Conservation (phyloP, 805 yeast species). For the Debaryomyces maramus region DNA sequence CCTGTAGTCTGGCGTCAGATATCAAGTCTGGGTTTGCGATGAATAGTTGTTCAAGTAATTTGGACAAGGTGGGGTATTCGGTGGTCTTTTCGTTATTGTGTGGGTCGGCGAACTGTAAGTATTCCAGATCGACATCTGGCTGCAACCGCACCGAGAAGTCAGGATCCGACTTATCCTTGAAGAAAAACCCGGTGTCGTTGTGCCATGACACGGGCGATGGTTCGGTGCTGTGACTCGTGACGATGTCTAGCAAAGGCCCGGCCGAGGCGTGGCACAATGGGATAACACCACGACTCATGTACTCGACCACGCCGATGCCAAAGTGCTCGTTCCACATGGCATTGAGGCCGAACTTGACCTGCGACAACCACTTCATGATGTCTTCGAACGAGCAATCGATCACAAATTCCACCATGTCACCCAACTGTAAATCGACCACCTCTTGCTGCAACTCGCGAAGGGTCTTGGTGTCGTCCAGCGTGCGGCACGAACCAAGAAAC, state of each 20-base stretch:
- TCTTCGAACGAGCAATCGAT: conserved; percentile 73
- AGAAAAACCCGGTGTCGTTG: conserved; percentile 75
- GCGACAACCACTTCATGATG: conserved; percentile 53
- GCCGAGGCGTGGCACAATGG: conserved; percentile 95
- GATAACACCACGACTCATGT: conserved; percentile 78
- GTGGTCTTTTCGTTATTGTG: conserved; percentile 13
- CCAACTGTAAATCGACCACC: conserved; percentile 31
- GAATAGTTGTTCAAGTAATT: conserved; percentile 47
- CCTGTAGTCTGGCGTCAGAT: conserved; percentile 31
- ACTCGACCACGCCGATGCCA: conserved; percentile 96
- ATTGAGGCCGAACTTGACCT: conserved; percentile 75
- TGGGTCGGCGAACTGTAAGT: conserved; percentile 4
- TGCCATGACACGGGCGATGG: conserved; percentile 18
- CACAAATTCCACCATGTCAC: conserved; percentile 50
- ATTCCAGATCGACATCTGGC: conserved; percentile 6
- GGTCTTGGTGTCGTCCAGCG: conserved; percentile 59
- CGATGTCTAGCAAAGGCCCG: conserved; percentile 90
- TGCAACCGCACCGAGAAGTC: conserved; percentile 43
- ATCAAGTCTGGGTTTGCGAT: conserved; percentile 28
- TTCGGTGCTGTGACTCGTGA: conserved; percentile 26
- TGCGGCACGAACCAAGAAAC: conserved; percentile 83
- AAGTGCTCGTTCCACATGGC: conserved; percentile 99
- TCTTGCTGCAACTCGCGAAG: conserved; percentile 50
- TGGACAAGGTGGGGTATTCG: conserved; percentile 48
- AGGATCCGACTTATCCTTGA: conserved; percentile 69